Evolutionary conservation across 2,329 filamentous ascomycete genomes (phyloP), one percentile per base, ranked within the genome.

Genomic region (Rutstroemia sp.): DNA sequence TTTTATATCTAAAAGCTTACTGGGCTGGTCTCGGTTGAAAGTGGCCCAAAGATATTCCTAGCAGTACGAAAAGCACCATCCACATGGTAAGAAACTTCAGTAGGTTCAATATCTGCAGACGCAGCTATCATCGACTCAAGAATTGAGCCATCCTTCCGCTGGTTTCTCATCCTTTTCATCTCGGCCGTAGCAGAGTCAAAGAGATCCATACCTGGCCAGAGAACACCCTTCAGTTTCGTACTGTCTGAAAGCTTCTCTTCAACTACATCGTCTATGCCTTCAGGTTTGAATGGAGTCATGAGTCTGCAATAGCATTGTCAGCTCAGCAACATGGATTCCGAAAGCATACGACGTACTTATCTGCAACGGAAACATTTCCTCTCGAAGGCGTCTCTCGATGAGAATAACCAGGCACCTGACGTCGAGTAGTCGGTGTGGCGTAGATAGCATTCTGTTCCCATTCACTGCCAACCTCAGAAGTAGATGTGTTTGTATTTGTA

Each of bases 191-290:
- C 88, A 53, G 88, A 83, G 70, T 92, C 88, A 67, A 92, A 91
- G n/a, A 90, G 78, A 53, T 82, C 80, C 88, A 92, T 92, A 18
- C 88, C 88, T 2, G 86, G 85, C 78, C 85, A 90, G 48, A 82
- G 75, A n/a, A 85, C 74, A 2, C 88, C 88, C 69, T 92, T 92
- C 53, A 91, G 76, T 45, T 64, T 67, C 9, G 66, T 59, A 58
- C 61, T 66, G n/a, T 69, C 67, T 4, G 63, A 54, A 16, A 62
- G 21, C 54, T 65, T 66, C 44, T 62, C 59, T n/a, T 57, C 58
- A 5, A 21, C 52, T 21, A 60, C 62, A 12, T 61, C 61, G n/a
- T 61, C 51, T 25, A 8, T 38, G 41, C 38, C 53, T 18, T 61
- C 57, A 9, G 37, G 48, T 39, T 62, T 66, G 39, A 57, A 61